These are phyloP conservation scores for Lentinula aciculospora DNA, from an alignment of 768 basidiomycete genomes.

Conservation along the genomic window DNA sequence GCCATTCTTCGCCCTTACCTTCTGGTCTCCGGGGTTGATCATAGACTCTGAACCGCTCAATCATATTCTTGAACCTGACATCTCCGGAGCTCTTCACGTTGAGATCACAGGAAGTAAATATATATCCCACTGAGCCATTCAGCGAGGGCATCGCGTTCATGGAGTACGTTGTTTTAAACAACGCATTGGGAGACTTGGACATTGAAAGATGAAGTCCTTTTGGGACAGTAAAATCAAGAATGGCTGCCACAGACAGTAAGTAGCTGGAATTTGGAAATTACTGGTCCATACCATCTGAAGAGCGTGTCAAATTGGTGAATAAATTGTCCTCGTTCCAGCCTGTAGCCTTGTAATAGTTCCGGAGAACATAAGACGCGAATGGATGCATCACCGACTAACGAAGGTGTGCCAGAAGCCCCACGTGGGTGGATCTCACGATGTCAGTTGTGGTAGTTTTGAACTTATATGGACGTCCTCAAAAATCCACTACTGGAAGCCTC, in stretches of 20 bases:
- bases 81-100: constrained; percentile 63
- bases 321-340: constrained; percentile 98
- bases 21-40: constrained; percentile 79
- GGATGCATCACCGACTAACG: constrained; percentile 56
- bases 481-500: too few relatives aligned
- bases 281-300: constrained; percentile 64
- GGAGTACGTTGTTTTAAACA: constrained; percentile 88
- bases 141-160: constrained; percentile 92
- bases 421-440: background rate
- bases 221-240: constrained; percentile 89
- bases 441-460: too few relatives aligned
- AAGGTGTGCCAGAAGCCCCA: background rate
- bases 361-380: constrained; percentile 82
- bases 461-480: too few relatives aligned
- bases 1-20: constrained; percentile 73
- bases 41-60: constrained; percentile 83
- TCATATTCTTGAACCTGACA: constrained; percentile 82
- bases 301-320: constrained; percentile 84
- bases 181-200: constrained; percentile 83
- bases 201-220: constrained; percentile 72
- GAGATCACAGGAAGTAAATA: constrained; percentile 85
- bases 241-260: constrained; percentile 42
- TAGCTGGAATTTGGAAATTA: background rate
- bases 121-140: constrained; percentile 89
- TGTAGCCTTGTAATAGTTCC: constrained; percentile 86